phyloP scores from a whole-genome alignment of 1,284 basidiomycete genomes.

The Taiwanofungus camphoratus region DNA sequence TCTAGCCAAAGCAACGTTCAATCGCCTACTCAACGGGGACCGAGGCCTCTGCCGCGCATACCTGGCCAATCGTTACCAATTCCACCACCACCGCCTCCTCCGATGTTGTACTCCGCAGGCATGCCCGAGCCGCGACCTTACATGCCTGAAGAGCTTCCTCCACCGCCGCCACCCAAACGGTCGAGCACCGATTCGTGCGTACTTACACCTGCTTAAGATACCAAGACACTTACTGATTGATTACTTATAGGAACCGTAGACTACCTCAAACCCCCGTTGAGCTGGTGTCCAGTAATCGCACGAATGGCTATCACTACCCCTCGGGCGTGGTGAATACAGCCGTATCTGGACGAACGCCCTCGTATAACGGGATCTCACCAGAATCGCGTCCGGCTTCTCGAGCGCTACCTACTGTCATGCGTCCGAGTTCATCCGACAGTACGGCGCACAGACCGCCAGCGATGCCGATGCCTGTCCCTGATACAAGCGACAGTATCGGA shows the following conservation, averaged over 20 bases:
- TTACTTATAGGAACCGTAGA: constrained; percentile 12
- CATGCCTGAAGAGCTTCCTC: constrained; percentile 15
- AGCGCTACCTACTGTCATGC: constrained; percentile 6
- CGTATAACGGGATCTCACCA: constrained; percentile 14
- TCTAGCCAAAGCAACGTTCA: constrained; percentile 15
- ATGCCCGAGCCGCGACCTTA: constrained; percentile 27
- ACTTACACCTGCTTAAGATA: background rate
- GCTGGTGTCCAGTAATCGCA: background rate
- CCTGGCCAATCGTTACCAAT: constrained; percentile 21
- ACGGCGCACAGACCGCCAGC: constrained; percentile 9
- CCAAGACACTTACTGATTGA: background rate
- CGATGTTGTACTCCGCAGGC: constrained; percentile 6
- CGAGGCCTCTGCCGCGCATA: constrained; percentile 27
- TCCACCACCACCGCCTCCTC: constrained; percentile 21
- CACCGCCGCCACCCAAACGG: constrained; percentile 16
- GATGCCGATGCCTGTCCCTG: constrained; percentile 24
- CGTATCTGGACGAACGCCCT: constrained; percentile 12
- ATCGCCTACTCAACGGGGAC: constrained; percentile 23
- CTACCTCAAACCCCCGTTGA: constrained; percentile 16
- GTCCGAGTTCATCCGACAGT: constrained; percentile 19
- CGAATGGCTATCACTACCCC: constrained; percentile 9
- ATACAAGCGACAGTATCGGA: constrained; percentile 12
- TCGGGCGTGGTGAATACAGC: no score
- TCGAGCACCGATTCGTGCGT: constrained; percentile 23
- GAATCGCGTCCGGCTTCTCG: constrained; percentile 17